phyloP scores from a whole-genome alignment of 495 filamentous ascomycete genomes.

The Penicillium ucsense region DNA sequence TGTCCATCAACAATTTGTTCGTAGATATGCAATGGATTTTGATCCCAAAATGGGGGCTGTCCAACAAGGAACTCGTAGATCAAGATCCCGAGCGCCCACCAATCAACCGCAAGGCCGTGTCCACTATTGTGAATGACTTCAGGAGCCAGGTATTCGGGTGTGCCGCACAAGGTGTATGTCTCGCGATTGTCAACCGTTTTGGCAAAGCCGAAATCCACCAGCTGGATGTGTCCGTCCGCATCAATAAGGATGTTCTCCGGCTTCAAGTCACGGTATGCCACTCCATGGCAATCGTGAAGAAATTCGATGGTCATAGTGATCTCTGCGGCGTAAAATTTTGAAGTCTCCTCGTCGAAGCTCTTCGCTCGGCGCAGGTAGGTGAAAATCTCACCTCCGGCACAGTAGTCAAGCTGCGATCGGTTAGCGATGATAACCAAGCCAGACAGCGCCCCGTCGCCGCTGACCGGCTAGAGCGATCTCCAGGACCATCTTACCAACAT shows the following conservation, averaged over 20 bases:
- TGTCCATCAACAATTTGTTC: conserved; percentile 48
- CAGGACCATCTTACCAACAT: conserved; percentile 57
- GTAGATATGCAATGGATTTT: conserved; percentile 93
- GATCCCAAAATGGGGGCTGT: conserved; percentile 95
- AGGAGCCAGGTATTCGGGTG: conserved; percentile 91
- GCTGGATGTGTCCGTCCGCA: conserved; percentile 83
- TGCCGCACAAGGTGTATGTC: conserved; percentile 94
- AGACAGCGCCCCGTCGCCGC: no score
- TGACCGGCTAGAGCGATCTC: no score
- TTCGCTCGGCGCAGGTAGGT: conserved; percentile 79
- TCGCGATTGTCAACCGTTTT: conserved; percentile 56
- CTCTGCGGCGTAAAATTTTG: conserved; percentile 92
- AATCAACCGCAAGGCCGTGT: conserved; percentile 94
- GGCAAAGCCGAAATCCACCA: conserved; percentile 98
- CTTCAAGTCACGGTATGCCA: conserved; percentile 93
- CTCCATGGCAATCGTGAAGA: conserved; percentile 71
- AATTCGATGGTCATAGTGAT: conserved; percentile 89
- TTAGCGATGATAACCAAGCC: conserved; percentile 6
- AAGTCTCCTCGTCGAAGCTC: conserved; percentile 75
- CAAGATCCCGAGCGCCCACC: conserved; percentile 95
- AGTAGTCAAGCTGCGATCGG: conserved; percentile 60
- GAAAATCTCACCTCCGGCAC: conserved; percentile 93
- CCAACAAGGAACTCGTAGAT: conserved; percentile 95
- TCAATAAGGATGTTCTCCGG: conserved; percentile 94
- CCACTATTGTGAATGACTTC: conserved; percentile 95